phyloP scores from a whole-genome alignment of 176 grass and related monocot species.

The Ensete ventricosum region DNA sequence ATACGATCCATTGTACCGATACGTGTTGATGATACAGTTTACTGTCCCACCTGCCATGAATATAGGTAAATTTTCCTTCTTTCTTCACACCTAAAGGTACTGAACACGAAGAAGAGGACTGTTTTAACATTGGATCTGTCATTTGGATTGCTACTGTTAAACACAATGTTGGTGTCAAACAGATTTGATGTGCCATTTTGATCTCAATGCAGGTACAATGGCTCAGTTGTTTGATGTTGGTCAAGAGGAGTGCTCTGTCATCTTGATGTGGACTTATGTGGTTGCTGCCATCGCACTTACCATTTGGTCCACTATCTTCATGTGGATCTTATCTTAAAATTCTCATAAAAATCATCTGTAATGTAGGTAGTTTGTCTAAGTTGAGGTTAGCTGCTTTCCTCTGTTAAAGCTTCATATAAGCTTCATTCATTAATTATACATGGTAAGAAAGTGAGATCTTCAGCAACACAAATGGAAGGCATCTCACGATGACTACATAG shows the following conservation, averaged over 20 bases:
- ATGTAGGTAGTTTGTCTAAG: background rate
- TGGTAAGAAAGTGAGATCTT: background rate
- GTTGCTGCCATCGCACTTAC: slow-evolving; percentile 1
- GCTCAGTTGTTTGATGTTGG: slow-evolving; percentile 15
- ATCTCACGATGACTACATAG: background rate
- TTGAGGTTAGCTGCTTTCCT: background rate
- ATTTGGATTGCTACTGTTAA: no score
- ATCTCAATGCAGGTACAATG: slow-evolving; percentile 9
- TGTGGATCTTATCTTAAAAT: slow-evolving; percentile 10
- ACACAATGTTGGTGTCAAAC: background rate
- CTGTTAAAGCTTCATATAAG: background rate
- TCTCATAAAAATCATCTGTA: no score
- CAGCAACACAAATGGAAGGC: background rate
- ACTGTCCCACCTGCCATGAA: slow-evolving; percentile 72
- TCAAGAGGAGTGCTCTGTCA: slow-evolving; percentile 16
- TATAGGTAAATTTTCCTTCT: slow-evolving; percentile 38
- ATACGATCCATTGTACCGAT: slow-evolving; percentile 59
- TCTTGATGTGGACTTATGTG: slow-evolving; percentile 11
- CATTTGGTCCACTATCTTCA: slow-evolving; percentile 7
- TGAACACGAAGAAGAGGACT: background rate
- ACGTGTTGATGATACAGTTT: slow-evolving; percentile 83
- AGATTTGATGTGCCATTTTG: background rate
- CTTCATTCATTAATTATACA: background rate
- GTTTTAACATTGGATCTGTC: no score
- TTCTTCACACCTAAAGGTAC: background rate